phyloP scores from a whole-genome alignment of 345 rosid species.

The Euphorbia pulcherrima region DNA sequence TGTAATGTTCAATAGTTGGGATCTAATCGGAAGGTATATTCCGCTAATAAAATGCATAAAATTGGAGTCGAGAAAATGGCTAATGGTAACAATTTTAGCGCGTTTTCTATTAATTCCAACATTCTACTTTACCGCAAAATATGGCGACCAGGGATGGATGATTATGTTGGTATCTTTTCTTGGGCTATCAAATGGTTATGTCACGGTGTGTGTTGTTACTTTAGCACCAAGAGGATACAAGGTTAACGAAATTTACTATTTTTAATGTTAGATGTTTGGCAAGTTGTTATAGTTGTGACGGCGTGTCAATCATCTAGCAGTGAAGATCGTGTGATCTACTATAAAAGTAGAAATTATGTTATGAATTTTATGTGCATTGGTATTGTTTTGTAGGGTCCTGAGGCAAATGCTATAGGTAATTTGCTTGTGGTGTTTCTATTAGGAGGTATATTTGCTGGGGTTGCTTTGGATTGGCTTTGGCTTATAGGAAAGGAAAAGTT shows the following conservation, averaged over 20 bases:
- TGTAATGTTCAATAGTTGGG: constrained; percentile 62
- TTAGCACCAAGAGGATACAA: constrained; percentile 81
- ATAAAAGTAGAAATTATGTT: too few relatives aligned
- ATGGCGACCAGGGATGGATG: constrained; percentile 86
- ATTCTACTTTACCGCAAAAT: constrained; percentile 80
- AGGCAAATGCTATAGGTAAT: too few relatives aligned
- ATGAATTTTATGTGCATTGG: too few relatives aligned
- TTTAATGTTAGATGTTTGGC: too few relatives aligned
- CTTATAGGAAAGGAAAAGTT: constrained; percentile 58
- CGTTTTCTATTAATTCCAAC: constrained; percentile 68
- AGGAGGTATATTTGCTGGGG: constrained; percentile 69
- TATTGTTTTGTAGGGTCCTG: constrained; percentile 52
- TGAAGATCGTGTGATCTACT: too few relatives aligned
- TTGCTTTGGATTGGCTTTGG: constrained; percentile 80
- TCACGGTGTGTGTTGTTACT: constrained; percentile 77
- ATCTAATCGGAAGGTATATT: constrained; percentile 58
- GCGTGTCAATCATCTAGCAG: too few relatives aligned
- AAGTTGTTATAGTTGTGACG: too few relatives aligned
- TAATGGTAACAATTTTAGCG: constrained; percentile 44
- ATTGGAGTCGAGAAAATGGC: constrained; percentile 61
- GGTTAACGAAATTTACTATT: constrained; percentile 54
- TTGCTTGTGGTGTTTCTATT: constrained; percentile 57
- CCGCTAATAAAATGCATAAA: constrained; percentile 52
- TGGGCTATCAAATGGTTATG: constrained; percentile 73
- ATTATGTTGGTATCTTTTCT: constrained; percentile 70